Percentiles rank a stretch among this genome's conserved stretches.
Evolutionary conservation across 2,329 filamentous ascomycete species (phyloP).

Genomic region (Sporothrix protearum): DNA sequence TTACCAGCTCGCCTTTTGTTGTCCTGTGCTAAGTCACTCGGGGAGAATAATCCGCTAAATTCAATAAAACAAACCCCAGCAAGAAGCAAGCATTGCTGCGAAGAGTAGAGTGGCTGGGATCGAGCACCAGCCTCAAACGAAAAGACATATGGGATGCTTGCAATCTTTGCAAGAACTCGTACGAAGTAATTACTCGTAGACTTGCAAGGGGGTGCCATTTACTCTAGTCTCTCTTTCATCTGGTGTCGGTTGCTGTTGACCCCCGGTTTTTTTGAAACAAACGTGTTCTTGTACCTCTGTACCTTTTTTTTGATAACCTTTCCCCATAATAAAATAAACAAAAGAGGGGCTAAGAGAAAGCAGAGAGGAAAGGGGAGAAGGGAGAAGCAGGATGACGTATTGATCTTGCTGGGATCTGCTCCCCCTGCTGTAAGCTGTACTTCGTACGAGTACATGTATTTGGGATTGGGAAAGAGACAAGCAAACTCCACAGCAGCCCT

Average conservation of each 20-base stretch:
- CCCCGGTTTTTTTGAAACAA: constrained; percentile 13
- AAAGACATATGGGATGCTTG: background rate
- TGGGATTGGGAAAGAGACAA: background rate
- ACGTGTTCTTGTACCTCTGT: constrained; percentile 9
- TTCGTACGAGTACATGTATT: background rate
- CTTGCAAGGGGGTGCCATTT: background rate
- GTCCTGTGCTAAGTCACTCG: background rate
- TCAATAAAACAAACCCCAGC: constrained; percentile 7
- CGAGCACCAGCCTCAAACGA: background rate
- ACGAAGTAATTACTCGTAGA: no score
- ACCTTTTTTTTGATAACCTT: background rate
- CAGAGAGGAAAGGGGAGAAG: background rate
- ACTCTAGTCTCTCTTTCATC: constrained; percentile 2
- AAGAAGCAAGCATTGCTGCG: background rate
- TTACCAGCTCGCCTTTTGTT: background rate
- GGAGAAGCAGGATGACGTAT: constrained; percentile 12
- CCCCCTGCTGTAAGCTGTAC: background rate
- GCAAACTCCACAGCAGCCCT: background rate
- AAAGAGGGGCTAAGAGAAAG: background rate
- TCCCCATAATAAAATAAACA: background rate
- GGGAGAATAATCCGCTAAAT: no score
- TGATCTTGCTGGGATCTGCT: background rate
- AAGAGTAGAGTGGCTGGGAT: background rate
- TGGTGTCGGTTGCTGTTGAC: background rate
- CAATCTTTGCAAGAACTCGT: background rate